Evolutionary conservation across 345 rosid genomes (phyloP), one percentile per base, ranked within the genome.

Genomic region (Corchorus capsularis): DNA sequence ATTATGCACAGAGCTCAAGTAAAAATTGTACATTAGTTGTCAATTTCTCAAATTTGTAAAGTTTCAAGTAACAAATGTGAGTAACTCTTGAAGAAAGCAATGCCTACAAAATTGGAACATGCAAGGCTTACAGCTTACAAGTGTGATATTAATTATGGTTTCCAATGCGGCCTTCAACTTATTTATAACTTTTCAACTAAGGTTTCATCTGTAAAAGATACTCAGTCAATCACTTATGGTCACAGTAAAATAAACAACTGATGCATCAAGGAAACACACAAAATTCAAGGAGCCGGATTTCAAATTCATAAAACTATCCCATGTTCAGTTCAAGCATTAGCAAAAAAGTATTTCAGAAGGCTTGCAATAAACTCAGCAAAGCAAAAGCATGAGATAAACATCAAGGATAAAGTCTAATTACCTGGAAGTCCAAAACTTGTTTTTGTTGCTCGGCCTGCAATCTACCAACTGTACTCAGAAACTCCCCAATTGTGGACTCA

Each of bases 371-470:
- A 39, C 37, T 8, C 35, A 35, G n/a, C 13, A 13, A 55, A 54
- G 49, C 50, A 4, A 57, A 57, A 43, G 19, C 39, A n/a, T 10
- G 0, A 50, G 22, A 17, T 13, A 27, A 16, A 57, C 43, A 39
- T 59, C 14, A 50, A 52, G 41, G 32, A 65, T n/a, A 37, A 12
- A 63, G 16, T 6, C 63, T 20, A 69, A 67, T 65, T 79, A 93
- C 99, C 96, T 91, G 97, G 76, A 93, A 93, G 60, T 89, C 97
- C 77, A 86, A 91, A 66, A 93, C 89, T 87, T 93, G 98, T 80
- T 87, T 95, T 78, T 88, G 99, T 74, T 91, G 99, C 85, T 95
- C 98, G 10, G 94, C 89, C 84, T 93, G 98, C 77, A 95, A 74
- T 82, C 89, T 89, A 35, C 97, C 94, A 20, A 93, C 70, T 4